Percentiles rank a stretch among this genome's conserved stretches.
Evolutionary conservation across 306 rosid genomes (phyloP).

Genomic region (Neltuma alba): DNA sequence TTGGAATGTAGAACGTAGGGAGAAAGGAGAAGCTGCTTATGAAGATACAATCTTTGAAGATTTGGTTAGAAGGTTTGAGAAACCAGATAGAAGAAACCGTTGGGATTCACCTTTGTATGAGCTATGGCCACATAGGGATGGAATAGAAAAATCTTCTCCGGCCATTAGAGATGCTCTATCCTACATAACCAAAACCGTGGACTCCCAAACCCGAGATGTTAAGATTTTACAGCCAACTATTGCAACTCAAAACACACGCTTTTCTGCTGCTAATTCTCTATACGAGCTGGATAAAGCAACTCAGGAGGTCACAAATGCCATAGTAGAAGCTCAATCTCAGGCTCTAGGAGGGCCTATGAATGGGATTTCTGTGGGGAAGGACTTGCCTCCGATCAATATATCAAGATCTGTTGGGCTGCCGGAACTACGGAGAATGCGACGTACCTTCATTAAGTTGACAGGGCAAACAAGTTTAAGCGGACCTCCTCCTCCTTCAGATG

Average conservation of each 20-base stretch:
- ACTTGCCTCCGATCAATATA: constrained; percentile 62
- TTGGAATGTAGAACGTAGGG: constrained; percentile 84
- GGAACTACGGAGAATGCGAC: constrained; percentile 80
- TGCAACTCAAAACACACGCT: constrained; percentile 73
- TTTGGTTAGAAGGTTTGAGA: constrained; percentile 84
- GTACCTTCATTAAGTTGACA: constrained; percentile 83
- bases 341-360: constrained; percentile 83
- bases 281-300: constrained; percentile 89
- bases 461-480: constrained; percentile 98
- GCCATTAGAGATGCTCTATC: constrained; percentile 63
- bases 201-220: constrained; percentile 79
- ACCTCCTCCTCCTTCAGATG: constrained; percentile 84
- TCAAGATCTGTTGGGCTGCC: constrained; percentile 78
- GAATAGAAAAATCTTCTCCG: constrained; percentile 58
- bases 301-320: constrained; percentile 73
- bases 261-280: constrained; percentile 82
- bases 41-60: constrained; percentile 76
- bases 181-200: constrained; percentile 72
- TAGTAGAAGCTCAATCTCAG: constrained; percentile 86
- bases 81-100: constrained; percentile 80
- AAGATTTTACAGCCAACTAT: constrained; percentile 90
- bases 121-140: constrained; percentile 75
- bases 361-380: constrained; percentile 73
- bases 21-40: constrained; percentile 63
- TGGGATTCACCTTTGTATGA: constrained; percentile 97